These are phyloP conservation scores for Metschnikowia orientalis DNA, from an alignment of 805 yeast species.

Conservation along the genomic window DNA sequence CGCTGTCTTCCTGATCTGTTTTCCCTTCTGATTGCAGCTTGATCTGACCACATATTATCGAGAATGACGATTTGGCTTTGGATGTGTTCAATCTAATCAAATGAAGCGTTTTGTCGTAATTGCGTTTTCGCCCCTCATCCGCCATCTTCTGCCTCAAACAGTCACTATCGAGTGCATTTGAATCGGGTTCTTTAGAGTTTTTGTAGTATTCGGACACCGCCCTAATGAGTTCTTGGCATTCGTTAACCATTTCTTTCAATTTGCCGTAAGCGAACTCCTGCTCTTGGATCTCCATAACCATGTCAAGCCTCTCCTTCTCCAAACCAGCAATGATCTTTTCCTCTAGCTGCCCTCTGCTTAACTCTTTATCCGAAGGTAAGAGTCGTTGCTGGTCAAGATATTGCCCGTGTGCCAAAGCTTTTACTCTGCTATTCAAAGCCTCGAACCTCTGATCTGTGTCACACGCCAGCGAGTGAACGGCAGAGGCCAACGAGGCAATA, in stretches of 20 bases:
- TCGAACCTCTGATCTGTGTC: conserved; percentile 11
- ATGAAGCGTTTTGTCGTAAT: too few species aligned
- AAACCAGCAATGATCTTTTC: conserved; percentile 19
- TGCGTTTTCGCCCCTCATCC: too few species aligned
- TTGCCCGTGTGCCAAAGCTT: background rate
- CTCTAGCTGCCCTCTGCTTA: conserved; percentile 21
- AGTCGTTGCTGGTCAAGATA: background rate
- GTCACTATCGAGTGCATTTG: too few species aligned
- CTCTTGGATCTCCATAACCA: conserved; percentile 37
- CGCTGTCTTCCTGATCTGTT: too few species aligned
- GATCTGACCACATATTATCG: too few species aligned
- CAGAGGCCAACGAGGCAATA: conserved; percentile 10
- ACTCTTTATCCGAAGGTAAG: conserved; percentile 11
- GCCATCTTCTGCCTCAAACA: too few species aligned
- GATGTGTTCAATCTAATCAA: too few species aligned
- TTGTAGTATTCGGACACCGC: conserved; percentile 30
- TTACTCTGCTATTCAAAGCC: conserved; percentile 7
- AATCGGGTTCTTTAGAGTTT: conserved; percentile 19
- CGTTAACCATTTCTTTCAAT: conserved; percentile 29
- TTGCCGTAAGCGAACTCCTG: conserved; percentile 32
- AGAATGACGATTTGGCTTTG: too few species aligned
- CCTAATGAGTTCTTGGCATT: conserved; percentile 31
- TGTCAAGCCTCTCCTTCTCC: conserved; percentile 26
- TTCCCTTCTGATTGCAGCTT: too few species aligned
- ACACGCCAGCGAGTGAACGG: conserved; percentile 10